Evolutionary conservation across 805 yeast genomes (phyloP).

Genomic region (Nakazawaea holstii): DNA sequence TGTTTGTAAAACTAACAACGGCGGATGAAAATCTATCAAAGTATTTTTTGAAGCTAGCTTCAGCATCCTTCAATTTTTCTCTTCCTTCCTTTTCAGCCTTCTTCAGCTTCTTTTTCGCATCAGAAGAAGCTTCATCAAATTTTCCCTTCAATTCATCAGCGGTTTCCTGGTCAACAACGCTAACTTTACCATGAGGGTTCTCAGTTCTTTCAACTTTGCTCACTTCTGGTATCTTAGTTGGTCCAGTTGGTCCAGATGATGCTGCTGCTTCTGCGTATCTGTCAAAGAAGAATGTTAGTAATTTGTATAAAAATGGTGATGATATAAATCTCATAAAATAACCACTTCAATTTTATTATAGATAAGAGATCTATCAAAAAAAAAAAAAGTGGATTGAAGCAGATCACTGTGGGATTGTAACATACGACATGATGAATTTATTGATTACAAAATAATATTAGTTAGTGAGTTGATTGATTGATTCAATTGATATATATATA

Average conservation of each 20-base stretch:
- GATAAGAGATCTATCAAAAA: neutral
- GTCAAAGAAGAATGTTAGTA: neutral
- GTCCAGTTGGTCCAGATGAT: slow-evolving; percentile 30
- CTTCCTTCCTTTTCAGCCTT: slow-evolving; percentile 25
- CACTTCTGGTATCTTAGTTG: slow-evolving; percentile 25
- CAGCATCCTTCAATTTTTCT: slow-evolving; percentile 18
- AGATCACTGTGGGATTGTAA: neutral
- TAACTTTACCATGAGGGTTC: slow-evolving; percentile 11
- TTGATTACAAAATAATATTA: neutral
- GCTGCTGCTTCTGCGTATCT: slow-evolving; percentile 38
- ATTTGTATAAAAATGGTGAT: neutral
- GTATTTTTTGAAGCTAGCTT: slow-evolving; percentile 15
- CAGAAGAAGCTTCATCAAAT: slow-evolving; percentile 20
- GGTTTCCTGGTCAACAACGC: slow-evolving; percentile 5
- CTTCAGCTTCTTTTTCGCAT: slow-evolving; percentile 25
- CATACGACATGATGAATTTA: neutral
- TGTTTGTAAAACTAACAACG: slow-evolving; percentile 11
- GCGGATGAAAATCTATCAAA: slow-evolving; percentile 16
- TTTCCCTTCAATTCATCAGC: slow-evolving; percentile 13
- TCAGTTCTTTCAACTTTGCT: slow-evolving; percentile 19
- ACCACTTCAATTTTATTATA: no score
- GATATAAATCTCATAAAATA: neutral
- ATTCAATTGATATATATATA: neutral
- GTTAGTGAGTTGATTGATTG: neutral
- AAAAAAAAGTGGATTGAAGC: neutral